A percentile compares a stretch with the other conserved stretches of the same genome.
Evolutionary conservation across 129 eudicot species (phyloP).

Genomic region (carrot (Daucus carota)): DNA sequence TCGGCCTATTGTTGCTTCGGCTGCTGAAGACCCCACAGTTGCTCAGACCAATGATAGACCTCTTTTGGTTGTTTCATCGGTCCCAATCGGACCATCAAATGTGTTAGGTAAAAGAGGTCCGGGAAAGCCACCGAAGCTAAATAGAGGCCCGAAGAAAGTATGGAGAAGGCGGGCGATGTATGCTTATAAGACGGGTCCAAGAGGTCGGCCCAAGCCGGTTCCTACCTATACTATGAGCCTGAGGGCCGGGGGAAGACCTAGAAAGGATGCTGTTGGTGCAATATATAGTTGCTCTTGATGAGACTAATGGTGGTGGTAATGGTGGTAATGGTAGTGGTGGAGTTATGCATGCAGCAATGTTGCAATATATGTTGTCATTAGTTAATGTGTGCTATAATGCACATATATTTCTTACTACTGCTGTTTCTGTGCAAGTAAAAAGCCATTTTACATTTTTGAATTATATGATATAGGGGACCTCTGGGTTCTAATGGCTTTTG

Average conservation of each 20-base stretch:
- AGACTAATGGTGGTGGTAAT: not conserved
- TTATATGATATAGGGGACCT: no score
- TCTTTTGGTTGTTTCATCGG: not conserved
- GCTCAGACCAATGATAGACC: conserved; percentile 14
- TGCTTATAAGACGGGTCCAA: conserved; percentile 14
- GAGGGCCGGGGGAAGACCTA: conserved; percentile 51
- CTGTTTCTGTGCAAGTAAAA: no score
- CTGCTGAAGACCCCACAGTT: conserved; percentile 14
- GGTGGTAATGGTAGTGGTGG: conserved; percentile 8
- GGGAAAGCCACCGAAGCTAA: conserved; percentile 38
- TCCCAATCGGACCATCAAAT: not conserved
- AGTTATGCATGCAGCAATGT: conserved; percentile 12
- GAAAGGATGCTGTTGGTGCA: conserved; percentile 16
- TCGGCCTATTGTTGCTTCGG: not conserved
- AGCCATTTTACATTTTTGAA: not conserved
- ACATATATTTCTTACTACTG: not conserved
- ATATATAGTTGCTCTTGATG: not conserved
- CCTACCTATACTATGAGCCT: not conserved
- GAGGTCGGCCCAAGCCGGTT: conserved; percentile 10
- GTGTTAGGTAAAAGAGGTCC: conserved; percentile 27
- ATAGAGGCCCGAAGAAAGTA: conserved; percentile 25
- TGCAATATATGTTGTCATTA: not conserved
- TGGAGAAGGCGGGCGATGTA: conserved; percentile 31
- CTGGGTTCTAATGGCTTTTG: no score
- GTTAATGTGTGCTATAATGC: not conserved